A percentile compares a stretch with the other conserved stretches of the same genome.
phyloP scores from a whole-genome alignment of 2,329 filamentous ascomycete species.

The Aspergillus sp. region DNA sequence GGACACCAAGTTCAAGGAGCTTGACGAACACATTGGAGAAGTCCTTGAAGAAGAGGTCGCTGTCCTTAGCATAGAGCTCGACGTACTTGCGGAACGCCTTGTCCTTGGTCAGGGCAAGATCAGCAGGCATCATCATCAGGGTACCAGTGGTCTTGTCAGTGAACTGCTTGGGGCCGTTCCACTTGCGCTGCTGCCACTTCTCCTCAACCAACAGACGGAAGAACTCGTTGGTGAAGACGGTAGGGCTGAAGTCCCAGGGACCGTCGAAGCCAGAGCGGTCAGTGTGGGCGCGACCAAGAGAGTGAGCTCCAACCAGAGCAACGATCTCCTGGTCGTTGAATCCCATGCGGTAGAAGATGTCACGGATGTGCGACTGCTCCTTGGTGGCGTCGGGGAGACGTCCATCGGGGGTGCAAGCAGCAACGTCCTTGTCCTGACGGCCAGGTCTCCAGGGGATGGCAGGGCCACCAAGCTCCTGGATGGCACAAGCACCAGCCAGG shows the following conservation, averaged over 20 bases:
- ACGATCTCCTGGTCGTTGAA: constrained; percentile 98
- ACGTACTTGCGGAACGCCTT: constrained; percentile 80
- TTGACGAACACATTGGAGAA: constrained; percentile 77
- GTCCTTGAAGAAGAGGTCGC: constrained; percentile 89
- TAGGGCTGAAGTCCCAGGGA: constrained; percentile 90
- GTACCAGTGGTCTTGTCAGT: constrained; percentile 84
- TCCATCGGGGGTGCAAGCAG: constrained; percentile 90
- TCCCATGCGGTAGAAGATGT: constrained; percentile 95
- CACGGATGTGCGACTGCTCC: constrained; percentile 77
- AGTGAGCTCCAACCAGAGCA: constrained; percentile 81
- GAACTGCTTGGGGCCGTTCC: constrained; percentile 88
- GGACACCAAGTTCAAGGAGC: constrained; percentile 92
- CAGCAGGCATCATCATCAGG: constrained; percentile 96
- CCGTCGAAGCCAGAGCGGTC: constrained; percentile 86
- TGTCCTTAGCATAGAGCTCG: constrained; percentile 88
- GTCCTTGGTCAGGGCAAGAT: constrained; percentile 84
- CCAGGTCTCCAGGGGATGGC: constrained; percentile 85
- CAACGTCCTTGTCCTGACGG: constrained; percentile 74
- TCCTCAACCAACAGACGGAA: constrained; percentile 83
- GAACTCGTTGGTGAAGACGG: constrained; percentile 91
- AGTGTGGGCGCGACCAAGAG: constrained; percentile 84
- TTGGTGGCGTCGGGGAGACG: constrained; percentile 82
- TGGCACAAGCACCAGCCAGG: constrained; percentile 76
- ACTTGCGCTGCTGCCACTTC: constrained; percentile 91
- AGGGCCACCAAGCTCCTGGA: constrained; percentile 95